A percentile compares a stretch with the other conserved stretches of the same genome.
Evolutionary conservation across 805 yeast genomes (phyloP).

Genomic region (Candida silvicultrix): DNA sequence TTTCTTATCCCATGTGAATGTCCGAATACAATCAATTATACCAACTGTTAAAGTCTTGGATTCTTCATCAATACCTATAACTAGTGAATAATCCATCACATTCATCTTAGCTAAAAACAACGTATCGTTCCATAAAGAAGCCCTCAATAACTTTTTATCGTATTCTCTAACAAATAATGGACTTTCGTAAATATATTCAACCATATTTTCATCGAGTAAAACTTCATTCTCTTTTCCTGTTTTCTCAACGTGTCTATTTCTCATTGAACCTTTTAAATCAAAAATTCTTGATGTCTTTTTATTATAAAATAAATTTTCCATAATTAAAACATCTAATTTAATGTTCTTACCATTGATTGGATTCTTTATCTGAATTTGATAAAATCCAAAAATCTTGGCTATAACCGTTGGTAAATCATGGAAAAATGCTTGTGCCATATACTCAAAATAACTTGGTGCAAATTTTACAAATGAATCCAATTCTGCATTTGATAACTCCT

Average conservation of each 20-base stretch:
- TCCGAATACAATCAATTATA: constrained; percentile 86
- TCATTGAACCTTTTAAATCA: constrained; percentile 96
- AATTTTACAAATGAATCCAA: constrained; percentile 89
- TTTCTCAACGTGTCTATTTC: constrained; percentile 93
- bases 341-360: constrained; percentile 68
- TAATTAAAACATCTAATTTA: constrained; percentile 85
- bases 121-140: constrained; percentile 94
- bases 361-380: constrained; percentile 85
- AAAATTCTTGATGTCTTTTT: constrained; percentile 78
- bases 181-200: constrained; percentile 92
- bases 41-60: constrained; percentile 79
- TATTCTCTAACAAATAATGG: constrained; percentile 93
- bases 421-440: constrained; percentile 90
- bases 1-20: constrained; percentile 98
- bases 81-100: constrained; percentile 96
- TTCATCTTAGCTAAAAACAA: constrained; percentile 92
- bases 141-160: constrained; percentile 76
- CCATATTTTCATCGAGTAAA: constrained; percentile 93
- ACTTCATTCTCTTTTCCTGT: constrained; percentile 96
- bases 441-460: constrained; percentile 95
- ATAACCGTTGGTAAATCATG: constrained; percentile 92
- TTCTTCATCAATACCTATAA: constrained; percentile 79
- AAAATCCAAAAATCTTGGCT: constrained; percentile 93
- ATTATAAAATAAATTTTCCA: constrained; percentile 92
- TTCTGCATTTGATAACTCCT: constrained; percentile 83